Conservation (phyloP, 345 rosid species). For the Citrus hindsii region DNA sequence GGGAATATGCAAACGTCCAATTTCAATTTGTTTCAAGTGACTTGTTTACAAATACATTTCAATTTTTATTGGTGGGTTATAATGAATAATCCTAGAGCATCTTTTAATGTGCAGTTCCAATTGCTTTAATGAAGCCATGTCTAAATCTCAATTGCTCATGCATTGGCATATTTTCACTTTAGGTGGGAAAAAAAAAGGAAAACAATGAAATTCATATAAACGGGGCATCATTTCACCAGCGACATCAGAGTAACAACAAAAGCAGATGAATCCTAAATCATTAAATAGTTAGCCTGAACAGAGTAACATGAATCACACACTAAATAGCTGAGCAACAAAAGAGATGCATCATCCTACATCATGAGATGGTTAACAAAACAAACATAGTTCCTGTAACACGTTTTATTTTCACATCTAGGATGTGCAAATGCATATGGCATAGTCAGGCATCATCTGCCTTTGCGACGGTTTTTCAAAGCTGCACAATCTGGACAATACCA, state of each 20-base stretch:
- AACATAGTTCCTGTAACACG: not conserved
- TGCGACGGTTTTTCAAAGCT: slow-evolving; percentile 59
- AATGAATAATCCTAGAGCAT: no score
- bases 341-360: not conserved
- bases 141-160: no score
- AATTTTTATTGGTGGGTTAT: not conserved
- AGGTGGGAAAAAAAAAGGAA: no score
- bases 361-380: not conserved
- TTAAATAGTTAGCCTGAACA: not conserved
- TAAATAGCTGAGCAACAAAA: not conserved
- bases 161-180: no score
- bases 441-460: slow-evolving; percentile 42
- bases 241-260: no score
- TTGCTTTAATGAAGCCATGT: no score
- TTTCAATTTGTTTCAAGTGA: not conserved
- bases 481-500: slow-evolving; percentile 91
- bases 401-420: not conserved
- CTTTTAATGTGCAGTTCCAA: not conserved
- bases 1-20: not conserved
- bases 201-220: no score
- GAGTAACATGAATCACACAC: not conserved
- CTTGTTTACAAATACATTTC: not conserved
- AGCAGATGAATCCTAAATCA: not conserved
- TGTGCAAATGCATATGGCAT: not conserved
- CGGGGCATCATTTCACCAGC: no score